Conservation (phyloP, 225 moss, liverwort and hornwort species). For the Sphagnum tenellum region DNA sequence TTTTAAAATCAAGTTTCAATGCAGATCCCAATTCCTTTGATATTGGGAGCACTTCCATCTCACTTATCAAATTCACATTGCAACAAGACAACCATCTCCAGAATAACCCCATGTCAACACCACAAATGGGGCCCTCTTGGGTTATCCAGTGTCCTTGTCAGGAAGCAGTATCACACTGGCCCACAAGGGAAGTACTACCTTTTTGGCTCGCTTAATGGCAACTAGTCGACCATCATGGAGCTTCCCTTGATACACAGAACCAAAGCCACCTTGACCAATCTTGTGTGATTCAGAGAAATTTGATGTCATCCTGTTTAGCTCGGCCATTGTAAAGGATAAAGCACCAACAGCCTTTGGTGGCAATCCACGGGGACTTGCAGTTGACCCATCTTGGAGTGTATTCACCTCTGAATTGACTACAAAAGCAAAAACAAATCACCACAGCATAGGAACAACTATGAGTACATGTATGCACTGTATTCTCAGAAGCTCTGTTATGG, state of each 20-base stretch:
- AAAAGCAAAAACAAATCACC: neutral
- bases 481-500: neutral
- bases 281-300: slow-evolving; percentile 88
- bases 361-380: slow-evolving; percentile 9
- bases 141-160: neutral
- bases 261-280: slow-evolving; percentile 96
- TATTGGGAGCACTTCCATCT: neutral
- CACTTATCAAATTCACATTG: neutral
- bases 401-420: slow-evolving; percentile 19
- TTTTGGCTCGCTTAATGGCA: slow-evolving; percentile 94
- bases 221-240: slow-evolving; percentile 71
- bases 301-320: slow-evolving; percentile 69
- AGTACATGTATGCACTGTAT: neutral
- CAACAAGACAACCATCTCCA: no score
- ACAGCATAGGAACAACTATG: neutral
- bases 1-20: neutral
- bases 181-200: slow-evolving; percentile 32
- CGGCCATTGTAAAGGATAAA: slow-evolving; percentile 69
- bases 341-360: slow-evolving; percentile 37
- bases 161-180: no score
- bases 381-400: slow-evolving; percentile 24
- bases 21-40: neutral
- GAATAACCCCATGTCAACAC: no score
- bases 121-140: neutral
- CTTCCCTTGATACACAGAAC: slow-evolving; percentile 81